Evolutionary conservation across 2,329 filamentous ascomycete genomes (phyloP).

Genomic region (Arthrobotrys megalospora): DNA sequence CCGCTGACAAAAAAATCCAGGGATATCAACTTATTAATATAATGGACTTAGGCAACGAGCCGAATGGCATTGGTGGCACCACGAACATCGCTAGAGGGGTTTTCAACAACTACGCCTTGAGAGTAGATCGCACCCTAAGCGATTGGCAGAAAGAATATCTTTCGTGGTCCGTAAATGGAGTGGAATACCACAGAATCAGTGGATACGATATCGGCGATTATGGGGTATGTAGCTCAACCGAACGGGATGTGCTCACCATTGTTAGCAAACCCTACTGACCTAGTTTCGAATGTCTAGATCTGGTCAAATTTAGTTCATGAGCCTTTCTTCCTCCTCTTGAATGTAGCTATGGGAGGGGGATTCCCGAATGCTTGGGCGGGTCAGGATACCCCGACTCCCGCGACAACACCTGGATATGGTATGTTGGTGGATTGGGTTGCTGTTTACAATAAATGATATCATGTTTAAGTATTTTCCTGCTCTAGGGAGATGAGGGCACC

Average conservation of each 20-base stretch:
- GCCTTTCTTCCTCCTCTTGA: slow-evolving; percentile 67
- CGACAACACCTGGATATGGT: slow-evolving; percentile 66
- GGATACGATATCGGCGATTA: slow-evolving; percentile 64
- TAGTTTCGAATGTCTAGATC: slow-evolving; percentile 25
- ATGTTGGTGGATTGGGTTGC: slow-evolving; percentile 69
- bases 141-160: slow-evolving; percentile 66
- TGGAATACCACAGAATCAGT: slow-evolving; percentile 64
- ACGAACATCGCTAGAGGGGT: slow-evolving; percentile 60
- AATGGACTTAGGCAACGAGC: slow-evolving; percentile 33
- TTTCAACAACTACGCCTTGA: slow-evolving; percentile 67
- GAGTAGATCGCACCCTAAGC: slow-evolving; percentile 66
- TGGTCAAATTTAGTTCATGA: slow-evolving; percentile 66
- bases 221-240: slow-evolving; percentile 12
- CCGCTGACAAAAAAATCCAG: background rate
- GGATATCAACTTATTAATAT: slow-evolving; percentile 37
- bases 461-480: too few species aligned
- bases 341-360: slow-evolving; percentile 68
- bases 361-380: slow-evolving; percentile 67
- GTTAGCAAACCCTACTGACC: background rate
- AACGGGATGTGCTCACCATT: background rate
- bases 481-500: background rate
- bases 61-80: slow-evolving; percentile 20
- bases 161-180: slow-evolving; percentile 67
- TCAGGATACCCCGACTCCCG: slow-evolving; percentile 66
- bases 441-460: slow-evolving; percentile 64